Conservation (phyloP, 495 filamentous ascomycete species). For the Penicilliopsis zonata region DNA sequence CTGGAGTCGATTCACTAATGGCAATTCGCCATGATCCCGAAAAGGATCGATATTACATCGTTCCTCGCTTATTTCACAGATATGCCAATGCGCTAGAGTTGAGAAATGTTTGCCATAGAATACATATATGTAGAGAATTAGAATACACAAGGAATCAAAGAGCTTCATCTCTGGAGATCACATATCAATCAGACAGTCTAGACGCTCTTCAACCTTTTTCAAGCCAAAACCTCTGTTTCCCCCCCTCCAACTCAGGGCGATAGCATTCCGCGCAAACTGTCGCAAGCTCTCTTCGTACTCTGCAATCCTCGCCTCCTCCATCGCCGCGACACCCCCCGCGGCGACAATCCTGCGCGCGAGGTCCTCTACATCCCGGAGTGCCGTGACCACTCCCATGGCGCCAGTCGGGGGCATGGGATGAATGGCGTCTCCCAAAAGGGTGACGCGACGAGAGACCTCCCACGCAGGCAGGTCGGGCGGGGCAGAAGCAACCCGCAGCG, state of each 20-base stretch:
- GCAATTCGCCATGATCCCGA: too few relatives aligned
- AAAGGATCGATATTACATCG: too few relatives aligned
- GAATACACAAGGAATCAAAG: too few relatives aligned
- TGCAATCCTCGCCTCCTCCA: conserved; percentile 11
- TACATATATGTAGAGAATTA: too few relatives aligned
- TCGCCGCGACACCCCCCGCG: conserved; percentile 11
- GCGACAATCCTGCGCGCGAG: conserved; percentile 16
- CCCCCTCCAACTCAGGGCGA: conserved; percentile 14
- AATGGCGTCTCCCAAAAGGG: conserved; percentile 47
- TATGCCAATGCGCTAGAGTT: too few relatives aligned
- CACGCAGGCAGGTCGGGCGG: conserved; percentile 22
- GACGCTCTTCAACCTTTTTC: conserved; percentile 13
- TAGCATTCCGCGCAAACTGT: conserved; percentile 9
- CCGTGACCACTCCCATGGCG: conserved; percentile 47
- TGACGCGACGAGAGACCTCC: conserved; percentile 32
- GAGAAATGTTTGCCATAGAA: too few relatives aligned
- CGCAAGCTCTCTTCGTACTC: conserved; percentile 23
- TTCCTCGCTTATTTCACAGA: too few relatives aligned
- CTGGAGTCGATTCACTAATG: conserved; percentile 21
- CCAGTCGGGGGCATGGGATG: conserved; percentile 53
- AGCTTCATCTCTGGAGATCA: background rate
- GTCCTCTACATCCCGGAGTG: conserved; percentile 29
- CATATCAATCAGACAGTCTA: conserved; percentile 6
- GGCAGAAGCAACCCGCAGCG: conserved; percentile 24
- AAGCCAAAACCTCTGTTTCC: conserved; percentile 18